These are phyloP conservation scores for Zychaea mexicana DNA, from an alignment of 371 early-diverging fungal species.

Conservation along the genomic window DNA sequence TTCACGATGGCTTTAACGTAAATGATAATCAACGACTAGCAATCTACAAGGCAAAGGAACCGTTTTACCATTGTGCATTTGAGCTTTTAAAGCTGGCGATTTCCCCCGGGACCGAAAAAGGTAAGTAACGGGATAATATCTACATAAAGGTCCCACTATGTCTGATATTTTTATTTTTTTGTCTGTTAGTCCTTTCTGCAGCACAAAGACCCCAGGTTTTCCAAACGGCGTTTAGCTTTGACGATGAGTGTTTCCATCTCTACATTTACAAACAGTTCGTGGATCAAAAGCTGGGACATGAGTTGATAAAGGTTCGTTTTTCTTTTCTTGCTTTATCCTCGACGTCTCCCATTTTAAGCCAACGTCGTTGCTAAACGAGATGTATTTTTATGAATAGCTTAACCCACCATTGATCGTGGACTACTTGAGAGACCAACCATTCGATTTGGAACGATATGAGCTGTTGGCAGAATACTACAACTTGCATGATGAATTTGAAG, in stretches of 20 bases:
- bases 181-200: not conserved
- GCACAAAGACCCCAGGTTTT: conserved; percentile 19
- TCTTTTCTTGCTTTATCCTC: not conserved
- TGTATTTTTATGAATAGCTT: not conserved
- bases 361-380: not conserved
- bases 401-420: conserved; percentile 28
- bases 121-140: not conserved
- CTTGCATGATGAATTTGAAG: conserved; percentile 26
- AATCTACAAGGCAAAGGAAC: conserved; percentile 42
- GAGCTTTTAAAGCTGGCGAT: conserved; percentile 33
- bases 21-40: conserved; percentile 31
- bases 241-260: conserved; percentile 29
- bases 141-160: not conserved
- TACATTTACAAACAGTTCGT: conserved; percentile 36
- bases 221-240: conserved; percentile 20
- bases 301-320: conserved; percentile 31
- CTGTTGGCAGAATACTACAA: conserved; percentile 33
- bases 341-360: too few relatives aligned
- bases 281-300: conserved; percentile 13
- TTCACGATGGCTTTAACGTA: conserved; percentile 37
- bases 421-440: conserved; percentile 26
- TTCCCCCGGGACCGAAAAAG: not conserved
- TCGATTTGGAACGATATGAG: conserved; percentile 23
- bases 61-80: conserved; percentile 60
- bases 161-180: not conserved